phyloP scores from a whole-genome alignment of 2,329 filamentous ascomycete genomes.

The Fusarium guadeloupense region DNA sequence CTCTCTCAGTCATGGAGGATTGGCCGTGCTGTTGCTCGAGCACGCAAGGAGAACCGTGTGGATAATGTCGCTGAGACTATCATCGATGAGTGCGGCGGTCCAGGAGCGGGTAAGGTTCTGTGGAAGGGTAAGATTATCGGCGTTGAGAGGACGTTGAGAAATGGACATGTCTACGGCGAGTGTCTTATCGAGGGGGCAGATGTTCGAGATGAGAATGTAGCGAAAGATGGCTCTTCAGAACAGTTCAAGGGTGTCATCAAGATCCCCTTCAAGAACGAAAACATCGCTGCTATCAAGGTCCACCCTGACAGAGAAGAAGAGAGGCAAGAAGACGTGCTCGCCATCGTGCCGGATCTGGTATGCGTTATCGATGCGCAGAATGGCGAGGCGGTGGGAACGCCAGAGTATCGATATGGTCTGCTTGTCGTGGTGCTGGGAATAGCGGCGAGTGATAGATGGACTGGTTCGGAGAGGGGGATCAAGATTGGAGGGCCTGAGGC shows the following conservation, averaged over 20 bases:
- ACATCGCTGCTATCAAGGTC: constrained; percentile 66
- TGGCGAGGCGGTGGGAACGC: constrained; percentile 65
- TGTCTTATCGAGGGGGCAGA: constrained; percentile 63
- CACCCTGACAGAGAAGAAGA: constrained; percentile 48
- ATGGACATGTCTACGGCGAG: constrained; percentile 68
- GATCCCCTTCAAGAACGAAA: constrained; percentile 79
- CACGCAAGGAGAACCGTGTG: constrained; percentile 59
- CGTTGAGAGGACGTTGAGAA: constrained; percentile 64
- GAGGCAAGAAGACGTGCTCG: constrained; percentile 55
- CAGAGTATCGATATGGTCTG: constrained; percentile 65
- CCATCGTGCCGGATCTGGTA: constrained; percentile 66
- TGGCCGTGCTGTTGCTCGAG: constrained; percentile 65
- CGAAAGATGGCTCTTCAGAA: background rate
- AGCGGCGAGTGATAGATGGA: constrained; percentile 57
- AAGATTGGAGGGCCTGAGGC: constrained; percentile 60
- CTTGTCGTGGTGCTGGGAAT: constrained; percentile 60
- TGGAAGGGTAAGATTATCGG: constrained; percentile 71
- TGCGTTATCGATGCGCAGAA: constrained; percentile 64
- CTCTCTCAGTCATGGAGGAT: constrained; percentile 67
- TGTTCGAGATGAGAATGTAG: constrained; percentile 43
- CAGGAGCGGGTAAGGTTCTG: constrained; percentile 62
- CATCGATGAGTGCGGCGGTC: constrained; percentile 65
- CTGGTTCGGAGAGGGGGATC: constrained; percentile 56
- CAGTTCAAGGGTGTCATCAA: constrained; percentile 61
- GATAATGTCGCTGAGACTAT: constrained; percentile 66